Evolutionary conservation across 2,329 filamentous ascomycete species (phyloP).

Genomic region (Neofusicoccum laricinum): DNA sequence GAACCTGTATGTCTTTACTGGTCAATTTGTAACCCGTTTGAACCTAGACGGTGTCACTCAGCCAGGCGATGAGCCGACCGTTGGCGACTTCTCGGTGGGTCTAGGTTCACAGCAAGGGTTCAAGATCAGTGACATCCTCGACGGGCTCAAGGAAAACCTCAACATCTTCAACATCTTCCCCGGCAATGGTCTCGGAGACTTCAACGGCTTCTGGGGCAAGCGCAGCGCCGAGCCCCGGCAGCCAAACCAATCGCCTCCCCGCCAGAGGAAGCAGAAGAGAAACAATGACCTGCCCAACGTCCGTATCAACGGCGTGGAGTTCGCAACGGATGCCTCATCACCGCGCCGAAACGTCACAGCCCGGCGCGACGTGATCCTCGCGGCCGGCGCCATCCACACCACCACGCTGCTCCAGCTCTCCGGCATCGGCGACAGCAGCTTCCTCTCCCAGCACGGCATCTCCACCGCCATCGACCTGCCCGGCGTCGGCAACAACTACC

Average conservation of each 20-base stretch:
- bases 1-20: constrained; percentile 21
- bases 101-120: background rate
- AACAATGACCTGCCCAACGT: background rate
- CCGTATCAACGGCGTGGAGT: constrained; percentile 10
- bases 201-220: background rate
- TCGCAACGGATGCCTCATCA: background rate
- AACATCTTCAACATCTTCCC: constrained; percentile 13
- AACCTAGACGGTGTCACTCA: constrained; percentile 1
- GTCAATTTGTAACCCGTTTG: background rate
- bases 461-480: constrained; percentile 27
- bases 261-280: no score
- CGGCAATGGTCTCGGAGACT: background rate
- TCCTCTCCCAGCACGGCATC: constrained; percentile 24
- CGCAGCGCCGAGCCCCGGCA: no score
- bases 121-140: background rate
- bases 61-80: background rate
- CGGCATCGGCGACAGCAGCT: constrained; percentile 52
- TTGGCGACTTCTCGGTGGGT: background rate
- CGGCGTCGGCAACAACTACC: constrained; percentile 33
- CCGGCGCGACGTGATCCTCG: constrained; percentile 55
- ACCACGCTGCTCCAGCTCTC: constrained; percentile 61
- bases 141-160: background rate
- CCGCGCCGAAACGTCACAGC: constrained; percentile 30
- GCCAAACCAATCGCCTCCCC: no score
- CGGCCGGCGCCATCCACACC: constrained; percentile 56